Base-by-base conservation (phyloP, 1,284 basidiomycete species). In the Psilocybe mexicana region DNA sequence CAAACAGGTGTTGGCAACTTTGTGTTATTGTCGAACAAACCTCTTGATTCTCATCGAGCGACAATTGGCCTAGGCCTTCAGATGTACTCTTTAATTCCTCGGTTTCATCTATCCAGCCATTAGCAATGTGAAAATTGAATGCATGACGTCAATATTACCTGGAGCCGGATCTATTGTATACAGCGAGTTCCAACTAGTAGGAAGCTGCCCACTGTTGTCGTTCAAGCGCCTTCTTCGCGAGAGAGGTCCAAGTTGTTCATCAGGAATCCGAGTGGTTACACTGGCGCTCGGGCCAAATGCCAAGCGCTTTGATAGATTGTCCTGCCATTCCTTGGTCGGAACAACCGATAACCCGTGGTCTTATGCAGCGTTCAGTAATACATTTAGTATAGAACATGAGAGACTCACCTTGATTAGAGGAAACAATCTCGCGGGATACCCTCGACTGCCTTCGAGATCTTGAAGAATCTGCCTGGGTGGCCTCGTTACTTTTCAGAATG, bases 41-140 rank as follows among this genome's bases (percentile, higher is more conserved):
- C 75, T 94, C 90, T 66, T 84, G 82, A 67, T 92, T 86, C 68
- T 94, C 92, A 63, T 93, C 89, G 43, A 94, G 74, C 2, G 90
- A 91, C n/a, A 94, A 71, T 65, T 90, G 86, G 2, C 92, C 91
- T 52, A 82, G 69, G 11, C 71, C 72, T 61, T 88, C 85, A 2
- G 84, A 78, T 0, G 87, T 74, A 54, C 84, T 81, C 52, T 77
- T 72, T 3, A 78, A 72, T 38, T 74, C 73, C 35, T 79, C 77
- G 51, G 62, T 62, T 26, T 79, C 52, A 14, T 53, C 79, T 51
- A 69, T 63, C 43, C 69, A 65, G 63, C 24, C 49, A 36, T 30
- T 25, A 43, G 30, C 14, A 2, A 38, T 28, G 18, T 42, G 28
- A 47, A 50, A 50, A 14, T 26, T 36, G 54, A 33, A 24, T 65